phyloP scores from a whole-genome alignment of 1,284 basidiomycete genomes.

The Taiwanofungus camphoratus region DNA sequence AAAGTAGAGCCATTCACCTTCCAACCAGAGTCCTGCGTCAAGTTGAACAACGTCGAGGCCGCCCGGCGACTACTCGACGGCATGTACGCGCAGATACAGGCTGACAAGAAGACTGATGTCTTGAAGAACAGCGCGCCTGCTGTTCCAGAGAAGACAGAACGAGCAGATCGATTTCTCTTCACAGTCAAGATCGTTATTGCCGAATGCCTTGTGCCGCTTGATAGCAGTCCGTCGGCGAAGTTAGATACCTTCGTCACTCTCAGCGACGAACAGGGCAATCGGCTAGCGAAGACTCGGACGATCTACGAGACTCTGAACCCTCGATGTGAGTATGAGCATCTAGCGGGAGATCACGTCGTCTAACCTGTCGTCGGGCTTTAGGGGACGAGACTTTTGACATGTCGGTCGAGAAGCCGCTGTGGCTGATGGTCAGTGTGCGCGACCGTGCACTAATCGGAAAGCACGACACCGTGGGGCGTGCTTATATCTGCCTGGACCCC shows the following conservation, averaged over 20 bases:
- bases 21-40: constrained; percentile 89
- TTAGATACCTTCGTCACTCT: constrained; percentile 93
- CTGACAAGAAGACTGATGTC: constrained; percentile 79
- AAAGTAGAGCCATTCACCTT: constrained; percentile 94
- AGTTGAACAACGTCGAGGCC: constrained; percentile 96
- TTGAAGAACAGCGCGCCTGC: constrained; percentile 60
- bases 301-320: constrained; percentile 90
- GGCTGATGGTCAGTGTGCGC: constrained; percentile 94
- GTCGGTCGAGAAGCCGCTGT: constrained; percentile 82
- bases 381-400: constrained; percentile 98
- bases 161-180: constrained; percentile 75
- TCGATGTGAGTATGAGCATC: constrained; percentile 58
- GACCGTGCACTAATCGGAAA: constrained; percentile 87
- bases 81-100: constrained; percentile 89
- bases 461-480: constrained; percentile 87
- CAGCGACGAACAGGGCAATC: constrained; percentile 87
- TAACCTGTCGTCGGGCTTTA: constrained; percentile 25
- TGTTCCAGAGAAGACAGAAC: constrained; percentile 51
- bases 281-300: constrained; percentile 92
- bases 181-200: constrained; percentile 92
- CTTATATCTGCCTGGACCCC: constrained; percentile 91
- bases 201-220: constrained; percentile 73
- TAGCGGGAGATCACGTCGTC: not conserved
- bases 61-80: constrained; percentile 88
- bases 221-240: constrained; percentile 63